A percentile compares a stretch with the other conserved stretches of the same genome.
Evolutionary conservation across 2,329 filamentous ascomycete species (phyloP).

Genomic region (Leptographium lundbergii): DNA sequence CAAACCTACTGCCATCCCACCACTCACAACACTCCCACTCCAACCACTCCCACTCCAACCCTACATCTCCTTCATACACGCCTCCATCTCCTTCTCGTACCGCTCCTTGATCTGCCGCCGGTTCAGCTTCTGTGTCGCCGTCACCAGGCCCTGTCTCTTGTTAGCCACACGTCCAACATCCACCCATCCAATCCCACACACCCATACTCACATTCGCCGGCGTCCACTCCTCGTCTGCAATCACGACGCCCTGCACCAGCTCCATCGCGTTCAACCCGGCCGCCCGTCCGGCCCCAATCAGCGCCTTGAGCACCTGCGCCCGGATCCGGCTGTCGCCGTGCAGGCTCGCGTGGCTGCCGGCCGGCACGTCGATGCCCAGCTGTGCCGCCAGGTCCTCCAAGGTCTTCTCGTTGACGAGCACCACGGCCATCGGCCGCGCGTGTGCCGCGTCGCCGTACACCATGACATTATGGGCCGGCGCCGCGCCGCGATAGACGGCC

Average conservation of each 20-base stretch:
- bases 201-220: slow-evolving; percentile 60
- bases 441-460: slow-evolving; percentile 67
- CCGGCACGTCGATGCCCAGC: slow-evolving; percentile 35
- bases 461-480: slow-evolving; percentile 77
- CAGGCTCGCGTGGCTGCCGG: slow-evolving; percentile 27
- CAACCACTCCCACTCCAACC: too few species aligned
- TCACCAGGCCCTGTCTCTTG: slow-evolving; percentile 37
- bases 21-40: not conserved
- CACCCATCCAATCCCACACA: not conserved
- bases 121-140: slow-evolving; percentile 50
- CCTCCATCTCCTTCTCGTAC: slow-evolving; percentile 39
- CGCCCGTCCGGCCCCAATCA: slow-evolving; percentile 51
- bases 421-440: slow-evolving; percentile 69
- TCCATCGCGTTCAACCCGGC: slow-evolving; percentile 60
- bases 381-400: slow-evolving; percentile 47
- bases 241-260: slow-evolving; percentile 61
- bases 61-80: slow-evolving; percentile 17
- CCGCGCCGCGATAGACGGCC: slow-evolving; percentile 70
- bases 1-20: not conserved
- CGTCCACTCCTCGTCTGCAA: slow-evolving; percentile 81
- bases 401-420: slow-evolving; percentile 54
- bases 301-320: slow-evolving; percentile 49
- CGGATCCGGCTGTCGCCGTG: slow-evolving; percentile 55
- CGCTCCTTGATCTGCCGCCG: slow-evolving; percentile 35
- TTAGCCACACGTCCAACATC: not conserved